phyloP scores from a whole-genome alignment of 2,329 filamentous ascomycete genomes.

The Xylariaceae sp. region DNA sequence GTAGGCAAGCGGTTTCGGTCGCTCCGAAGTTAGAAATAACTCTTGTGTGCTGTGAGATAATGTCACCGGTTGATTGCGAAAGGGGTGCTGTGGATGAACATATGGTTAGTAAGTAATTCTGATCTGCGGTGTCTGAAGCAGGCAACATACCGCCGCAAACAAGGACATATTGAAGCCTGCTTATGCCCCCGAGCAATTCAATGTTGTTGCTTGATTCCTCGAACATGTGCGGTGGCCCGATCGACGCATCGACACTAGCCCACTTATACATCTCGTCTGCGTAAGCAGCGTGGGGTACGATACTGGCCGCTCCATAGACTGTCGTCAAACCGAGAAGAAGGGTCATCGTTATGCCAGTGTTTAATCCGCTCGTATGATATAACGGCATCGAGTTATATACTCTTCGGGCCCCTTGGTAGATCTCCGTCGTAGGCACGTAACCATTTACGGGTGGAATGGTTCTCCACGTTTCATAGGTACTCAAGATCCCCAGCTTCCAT shows the following conservation, averaged over 20 bases:
- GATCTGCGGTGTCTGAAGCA: background rate
- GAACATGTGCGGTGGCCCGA: conserved; percentile 23
- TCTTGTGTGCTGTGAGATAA: conserved; percentile 17
- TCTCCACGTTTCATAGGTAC: conserved; percentile 29
- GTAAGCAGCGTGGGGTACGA: conserved; percentile 26
- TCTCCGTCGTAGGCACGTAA: conserved; percentile 9
- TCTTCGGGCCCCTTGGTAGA: conserved; percentile 20
- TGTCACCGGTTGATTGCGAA: conserved; percentile 16
- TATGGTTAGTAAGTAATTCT: conserved; percentile 1
- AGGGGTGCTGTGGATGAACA: conserved; percentile 19
- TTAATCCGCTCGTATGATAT: conserved; percentile 27
- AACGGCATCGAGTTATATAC: conserved; percentile 24
- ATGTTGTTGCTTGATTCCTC: conserved; percentile 25
- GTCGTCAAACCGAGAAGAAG: conserved; percentile 24
- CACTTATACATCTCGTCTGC: conserved; percentile 30
- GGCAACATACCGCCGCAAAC: conserved; percentile 19
- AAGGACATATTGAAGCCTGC: conserved; percentile 22
- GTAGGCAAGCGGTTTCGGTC: conserved; percentile 25
- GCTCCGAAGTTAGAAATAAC: conserved; percentile 25
- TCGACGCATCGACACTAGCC: conserved; percentile 26
- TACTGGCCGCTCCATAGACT: conserved; percentile 23
- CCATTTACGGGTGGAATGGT: conserved; percentile 13
- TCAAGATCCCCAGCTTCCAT: conserved; percentile 22
- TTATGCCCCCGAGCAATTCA: conserved; percentile 23
- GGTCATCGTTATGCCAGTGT: conserved; percentile 21